These are phyloP conservation scores for Entoloma clypeatum DNA, from an alignment of 1,284 basidiomycete genomes.

Conservation along the genomic window DNA sequence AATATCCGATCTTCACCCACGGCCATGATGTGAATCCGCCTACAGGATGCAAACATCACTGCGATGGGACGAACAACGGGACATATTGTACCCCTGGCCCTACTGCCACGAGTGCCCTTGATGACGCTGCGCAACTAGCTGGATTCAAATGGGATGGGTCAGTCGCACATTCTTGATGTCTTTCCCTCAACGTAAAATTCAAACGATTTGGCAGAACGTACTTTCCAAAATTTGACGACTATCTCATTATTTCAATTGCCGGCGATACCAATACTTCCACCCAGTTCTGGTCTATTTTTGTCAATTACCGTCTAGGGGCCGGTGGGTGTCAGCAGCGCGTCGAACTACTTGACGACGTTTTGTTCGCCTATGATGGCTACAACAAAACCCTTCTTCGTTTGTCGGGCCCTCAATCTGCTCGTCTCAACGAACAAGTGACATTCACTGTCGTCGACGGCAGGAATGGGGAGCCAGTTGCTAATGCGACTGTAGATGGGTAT, in stretches of 20 bases:
- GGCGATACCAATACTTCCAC: slow-evolving; percentile 22
- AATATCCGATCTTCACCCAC: slow-evolving; percentile 31
- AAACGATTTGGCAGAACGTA: slow-evolving; percentile 23
- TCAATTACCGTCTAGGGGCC: slow-evolving; percentile 30
- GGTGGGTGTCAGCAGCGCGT: slow-evolving; percentile 37
- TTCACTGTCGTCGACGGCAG: slow-evolving; percentile 32
- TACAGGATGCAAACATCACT: slow-evolving; percentile 35
- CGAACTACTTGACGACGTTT: slow-evolving; percentile 24
- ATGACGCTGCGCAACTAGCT: slow-evolving; percentile 26
- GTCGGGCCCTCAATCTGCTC: slow-evolving; percentile 23
- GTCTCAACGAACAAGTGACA: slow-evolving; percentile 19
- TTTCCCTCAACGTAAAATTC: not conserved
- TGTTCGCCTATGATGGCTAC: slow-evolving; percentile 33
- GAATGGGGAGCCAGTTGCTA: slow-evolving; percentile 25
- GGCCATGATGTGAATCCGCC: slow-evolving; percentile 37
- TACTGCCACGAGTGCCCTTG: slow-evolving; percentile 37
- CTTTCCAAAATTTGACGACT: slow-evolving; percentile 32
- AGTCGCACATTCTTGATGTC: slow-evolving; percentile 7
- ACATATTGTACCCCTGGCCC: slow-evolving; percentile 33
- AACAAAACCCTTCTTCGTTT: slow-evolving; percentile 29
- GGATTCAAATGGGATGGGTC: slow-evolving; percentile 34
- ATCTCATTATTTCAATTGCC: slow-evolving; percentile 32
- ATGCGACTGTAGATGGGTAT: slow-evolving; percentile 25
- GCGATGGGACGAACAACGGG: slow-evolving; percentile 40
- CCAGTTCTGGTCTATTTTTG: slow-evolving; percentile 33